phyloP scores from a whole-genome alignment of 176 grass and related monocot species.

The Leersia perrieri region DNA sequence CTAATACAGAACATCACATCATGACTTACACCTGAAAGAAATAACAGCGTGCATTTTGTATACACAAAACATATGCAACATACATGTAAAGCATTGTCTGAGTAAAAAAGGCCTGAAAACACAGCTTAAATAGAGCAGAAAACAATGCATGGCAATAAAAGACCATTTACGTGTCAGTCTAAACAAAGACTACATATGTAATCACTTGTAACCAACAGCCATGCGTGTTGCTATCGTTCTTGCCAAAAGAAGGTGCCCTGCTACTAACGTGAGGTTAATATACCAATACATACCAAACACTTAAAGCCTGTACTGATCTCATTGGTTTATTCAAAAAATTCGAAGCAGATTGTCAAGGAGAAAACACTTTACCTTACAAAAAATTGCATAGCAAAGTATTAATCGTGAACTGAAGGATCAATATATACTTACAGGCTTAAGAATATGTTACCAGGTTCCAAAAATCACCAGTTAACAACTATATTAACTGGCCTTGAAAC shows the following conservation, averaged over 20 bases:
- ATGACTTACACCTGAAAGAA: constrained; percentile 4
- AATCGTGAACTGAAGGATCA: not conserved
- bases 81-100: not conserved
- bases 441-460: not conserved
- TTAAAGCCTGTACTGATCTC: not conserved
- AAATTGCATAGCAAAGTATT: not conserved
- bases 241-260: not conserved
- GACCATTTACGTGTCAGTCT: not conserved
- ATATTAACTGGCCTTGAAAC: not conserved
- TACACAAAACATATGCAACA: not conserved
- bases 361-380: not conserved
- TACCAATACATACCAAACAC: not conserved
- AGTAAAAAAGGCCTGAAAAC: not conserved
- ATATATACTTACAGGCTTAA: not conserved
- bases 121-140: constrained; percentile 19
- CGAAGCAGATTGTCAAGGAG: not conserved
- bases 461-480: not conserved
- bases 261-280: not conserved
- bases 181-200: not conserved
- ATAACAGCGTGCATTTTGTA: not conserved
- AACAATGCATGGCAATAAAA: not conserved
- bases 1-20: not conserved
- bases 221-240: not conserved
- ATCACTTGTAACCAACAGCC: not conserved
- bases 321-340: not conserved